phyloP scores from a whole-genome alignment of 129 eudicot genomes.

The Heracleum sosnowskyi region DNA sequence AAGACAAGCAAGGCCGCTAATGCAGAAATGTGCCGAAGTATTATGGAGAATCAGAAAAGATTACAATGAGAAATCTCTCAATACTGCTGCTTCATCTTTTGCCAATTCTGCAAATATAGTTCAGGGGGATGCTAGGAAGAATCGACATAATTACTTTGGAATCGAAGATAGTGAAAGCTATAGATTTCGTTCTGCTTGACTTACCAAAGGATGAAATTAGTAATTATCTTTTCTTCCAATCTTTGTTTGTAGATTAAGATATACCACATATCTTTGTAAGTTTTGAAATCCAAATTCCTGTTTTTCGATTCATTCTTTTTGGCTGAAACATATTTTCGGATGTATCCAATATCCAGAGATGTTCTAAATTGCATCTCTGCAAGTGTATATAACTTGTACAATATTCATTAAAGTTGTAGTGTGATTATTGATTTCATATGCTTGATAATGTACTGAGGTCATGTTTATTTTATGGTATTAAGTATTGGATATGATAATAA shows the following conservation, averaged over 20 bases:
- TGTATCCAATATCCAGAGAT: neutral
- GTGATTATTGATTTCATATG: neutral
- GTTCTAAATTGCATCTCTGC: neutral
- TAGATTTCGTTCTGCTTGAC: slow-evolving; percentile 40
- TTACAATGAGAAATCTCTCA: slow-evolving; percentile 24
- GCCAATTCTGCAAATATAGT: slow-evolving; percentile 35
- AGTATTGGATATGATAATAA: no score
- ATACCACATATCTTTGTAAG: neutral
- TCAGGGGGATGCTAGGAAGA: slow-evolving; percentile 31
- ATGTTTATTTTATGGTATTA: no score
- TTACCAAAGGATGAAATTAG: neutral
- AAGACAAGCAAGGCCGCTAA: slow-evolving; percentile 53
- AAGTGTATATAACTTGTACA: neutral
- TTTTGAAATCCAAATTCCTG: neutral
- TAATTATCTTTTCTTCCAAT: neutral
- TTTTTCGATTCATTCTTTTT: neutral
- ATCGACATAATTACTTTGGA: slow-evolving; percentile 37
- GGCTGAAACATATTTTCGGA: neutral
- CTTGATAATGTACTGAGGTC: neutral
- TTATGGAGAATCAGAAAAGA: slow-evolving; percentile 67
- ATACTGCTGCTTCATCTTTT: slow-evolving; percentile 21
- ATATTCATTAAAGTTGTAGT: neutral
- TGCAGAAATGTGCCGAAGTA: slow-evolving; percentile 63
- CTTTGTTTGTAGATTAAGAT: neutral
- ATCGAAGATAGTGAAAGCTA: slow-evolving; percentile 41